phyloP scores from a whole-genome alignment of 148 eudicot genomes.

The Beta vulgaris region DNA sequence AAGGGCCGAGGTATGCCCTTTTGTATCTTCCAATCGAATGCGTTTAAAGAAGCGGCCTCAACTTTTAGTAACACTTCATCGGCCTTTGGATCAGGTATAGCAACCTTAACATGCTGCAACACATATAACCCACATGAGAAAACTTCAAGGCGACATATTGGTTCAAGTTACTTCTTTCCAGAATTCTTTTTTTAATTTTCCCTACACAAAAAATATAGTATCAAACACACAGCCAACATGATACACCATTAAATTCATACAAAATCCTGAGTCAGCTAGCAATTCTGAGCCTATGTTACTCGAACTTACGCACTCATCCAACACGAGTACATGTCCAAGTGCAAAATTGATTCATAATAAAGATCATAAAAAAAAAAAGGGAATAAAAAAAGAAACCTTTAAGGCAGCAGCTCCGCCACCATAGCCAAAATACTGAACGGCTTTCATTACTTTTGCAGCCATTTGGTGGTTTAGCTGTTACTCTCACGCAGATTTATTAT shows the following conservation, averaged over 20 bases:
- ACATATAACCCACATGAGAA: slow-evolving; percentile 6
- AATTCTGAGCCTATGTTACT: too few species aligned
- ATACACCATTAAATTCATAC: not conserved
- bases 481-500: too few species aligned
- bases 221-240: not conserved
- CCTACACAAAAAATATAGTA: not conserved
- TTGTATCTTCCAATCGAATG: slow-evolving; percentile 74
- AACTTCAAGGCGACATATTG: not conserved
- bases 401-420: slow-evolving; percentile 26
- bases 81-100: slow-evolving; percentile 58
- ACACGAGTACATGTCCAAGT: not conserved
- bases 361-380: not conserved
- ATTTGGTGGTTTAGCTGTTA: slow-evolving; percentile 2
- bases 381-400: not conserved
- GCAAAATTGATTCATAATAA: not conserved
- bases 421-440: slow-evolving; percentile 28
- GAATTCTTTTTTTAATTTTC: not conserved
- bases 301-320: too few species aligned
- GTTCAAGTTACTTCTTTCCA: not conserved
- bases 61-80: slow-evolving; percentile 68
- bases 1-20: slow-evolving; percentile 50
- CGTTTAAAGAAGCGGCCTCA: slow-evolving; percentile 77
- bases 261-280: too few species aligned
- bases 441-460: slow-evolving; percentile 16
- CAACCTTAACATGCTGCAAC: slow-evolving; percentile 73